phyloP scores from a whole-genome alignment of 306 rosid species.

The Prunus persica region Prunus_persica_NCBIv2 NC_034010.1:28975001-28975500 shows the following conservation, averaged over 20 bases:
- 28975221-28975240: constrained; percentile 15
- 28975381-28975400: no score
- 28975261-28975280: constrained; percentile 26
- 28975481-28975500: no score
- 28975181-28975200: constrained; percentile 1
- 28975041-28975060: constrained; percentile 85
- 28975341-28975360: background rate
- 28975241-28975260: constrained; percentile 19
- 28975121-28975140: constrained; percentile 14
- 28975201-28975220: background rate
- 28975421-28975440: background rate
- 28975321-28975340: background rate
- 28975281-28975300: constrained; percentile 3
- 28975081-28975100: constrained; percentile 64
- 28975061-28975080: constrained; percentile 64
- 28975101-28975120: constrained; percentile 43
- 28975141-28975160: constrained; percentile 3
- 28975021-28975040: constrained; percentile 95
- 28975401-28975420: no score
- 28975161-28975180: background rate
- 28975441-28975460: background rate
- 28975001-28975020: constrained; percentile 49
- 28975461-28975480: no score
- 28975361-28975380: background rate
- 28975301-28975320: background rate